phyloP scores from a whole-genome alignment of 2,329 filamentous ascomycete genomes.

The Diaporthe destruens region DNA sequence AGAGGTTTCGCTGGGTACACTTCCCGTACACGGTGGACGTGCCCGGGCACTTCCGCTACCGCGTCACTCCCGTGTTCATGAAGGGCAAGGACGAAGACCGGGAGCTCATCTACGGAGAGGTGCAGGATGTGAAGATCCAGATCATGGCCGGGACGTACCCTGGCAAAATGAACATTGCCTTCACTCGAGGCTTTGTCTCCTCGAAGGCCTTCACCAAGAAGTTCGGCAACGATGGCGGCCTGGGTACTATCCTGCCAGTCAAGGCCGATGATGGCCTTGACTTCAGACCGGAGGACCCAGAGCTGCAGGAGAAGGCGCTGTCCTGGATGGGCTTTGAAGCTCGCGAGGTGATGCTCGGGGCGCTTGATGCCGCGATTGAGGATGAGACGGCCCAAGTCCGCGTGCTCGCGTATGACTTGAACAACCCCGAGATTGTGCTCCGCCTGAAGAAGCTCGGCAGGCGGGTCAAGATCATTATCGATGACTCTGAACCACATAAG shows the following conservation, averaged over 20 bases:
- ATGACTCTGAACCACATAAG: slow-evolving; percentile 43
- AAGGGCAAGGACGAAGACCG: slow-evolving; percentile 32
- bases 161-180: slow-evolving; percentile 44
- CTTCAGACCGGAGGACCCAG: slow-evolving; percentile 42
- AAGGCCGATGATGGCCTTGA: slow-evolving; percentile 44
- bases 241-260: slow-evolving; percentile 43
- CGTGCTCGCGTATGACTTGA: slow-evolving; percentile 44
- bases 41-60: slow-evolving; percentile 43
- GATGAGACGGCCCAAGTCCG: slow-evolving; percentile 44
- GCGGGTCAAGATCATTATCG: slow-evolving; percentile 45
- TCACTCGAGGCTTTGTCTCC: slow-evolving; percentile 45
- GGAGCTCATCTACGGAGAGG: slow-evolving; percentile 43
- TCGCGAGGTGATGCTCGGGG: slow-evolving; percentile 41
- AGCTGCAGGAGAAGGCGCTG: slow-evolving; percentile 43
- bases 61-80: slow-evolving; percentile 45
- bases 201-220: slow-evolving; percentile 44
- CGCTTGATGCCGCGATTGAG: slow-evolving; percentile 43
- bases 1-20: slow-evolving; percentile 45
- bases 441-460: slow-evolving; percentile 42
- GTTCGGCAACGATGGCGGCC: slow-evolving; percentile 40
- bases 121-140: slow-evolving; percentile 44
- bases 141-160: slow-evolving; percentile 44
- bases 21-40: slow-evolving; percentile 42
- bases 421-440: slow-evolving; percentile 44
- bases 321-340: slow-evolving; percentile 46